Conservation (phyloP, 2,329 filamentous ascomycete species). For the Trichoderma sp. region DNA sequence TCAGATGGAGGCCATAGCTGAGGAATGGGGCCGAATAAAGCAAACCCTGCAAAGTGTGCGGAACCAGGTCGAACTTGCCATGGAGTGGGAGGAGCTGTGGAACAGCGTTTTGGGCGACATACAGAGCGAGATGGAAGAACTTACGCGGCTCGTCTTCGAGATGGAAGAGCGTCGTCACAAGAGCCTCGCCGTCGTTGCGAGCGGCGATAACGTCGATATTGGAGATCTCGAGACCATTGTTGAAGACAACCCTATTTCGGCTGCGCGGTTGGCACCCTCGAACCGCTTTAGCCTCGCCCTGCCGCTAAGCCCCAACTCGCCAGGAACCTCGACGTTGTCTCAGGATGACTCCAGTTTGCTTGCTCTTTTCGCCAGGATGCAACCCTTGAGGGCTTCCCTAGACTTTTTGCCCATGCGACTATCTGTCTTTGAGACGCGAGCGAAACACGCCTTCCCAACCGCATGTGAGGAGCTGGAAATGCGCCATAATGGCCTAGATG, state of each 20-base stretch:
- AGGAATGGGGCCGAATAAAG: slow-evolving; percentile 83
- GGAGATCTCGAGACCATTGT: slow-evolving; percentile 91
- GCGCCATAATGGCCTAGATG: slow-evolving; percentile 72
- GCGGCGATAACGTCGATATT: slow-evolving; percentile 72
- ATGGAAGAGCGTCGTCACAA: slow-evolving; percentile 96
- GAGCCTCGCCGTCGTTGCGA: slow-evolving; percentile 63
- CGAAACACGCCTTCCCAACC: slow-evolving; percentile 78
- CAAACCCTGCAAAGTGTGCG: slow-evolving; percentile 76
- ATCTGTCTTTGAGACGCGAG: slow-evolving; percentile 79
- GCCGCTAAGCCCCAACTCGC: slow-evolving; percentile 63
- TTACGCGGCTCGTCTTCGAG: slow-evolving; percentile 84
- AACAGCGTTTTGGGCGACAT: slow-evolving; percentile 91
- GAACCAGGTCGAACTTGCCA: slow-evolving; percentile 89
- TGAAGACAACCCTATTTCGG: slow-evolving; percentile 72
- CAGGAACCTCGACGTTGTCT: slow-evolving; percentile 54
- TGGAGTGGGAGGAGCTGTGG: slow-evolving; percentile 99
- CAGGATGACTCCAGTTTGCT: slow-evolving; percentile 88
- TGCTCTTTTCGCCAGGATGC: slow-evolving; percentile 91
- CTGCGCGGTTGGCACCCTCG: slow-evolving; percentile 54
- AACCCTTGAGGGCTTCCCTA: slow-evolving; percentile 85
- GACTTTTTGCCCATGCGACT: slow-evolving; percentile 96
- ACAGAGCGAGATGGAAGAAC: slow-evolving; percentile 78
- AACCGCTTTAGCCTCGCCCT: slow-evolving; percentile 72
- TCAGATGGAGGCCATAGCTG: slow-evolving; percentile 86
- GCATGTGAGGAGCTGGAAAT: slow-evolving; percentile 87